Evolutionary conservation across 768 basidiomycete genomes (phyloP), one percentile per base, ranked within the genome.

Genomic region (Favolaschia claudopus): DNA sequence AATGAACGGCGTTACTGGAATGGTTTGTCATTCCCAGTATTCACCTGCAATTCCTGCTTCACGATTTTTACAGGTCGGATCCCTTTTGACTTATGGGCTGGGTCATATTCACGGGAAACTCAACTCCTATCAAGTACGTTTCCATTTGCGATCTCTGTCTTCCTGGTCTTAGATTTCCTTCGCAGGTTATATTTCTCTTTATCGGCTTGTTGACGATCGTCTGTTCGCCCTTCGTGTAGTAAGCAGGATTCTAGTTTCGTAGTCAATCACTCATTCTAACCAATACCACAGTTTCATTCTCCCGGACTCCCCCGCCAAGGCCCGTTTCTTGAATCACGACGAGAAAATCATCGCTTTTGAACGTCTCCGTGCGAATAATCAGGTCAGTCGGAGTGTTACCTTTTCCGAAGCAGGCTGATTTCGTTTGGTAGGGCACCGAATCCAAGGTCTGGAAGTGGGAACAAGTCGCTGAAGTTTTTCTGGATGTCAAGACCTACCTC

Each of bases 361-460:
- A 54, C 73, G 80, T 19, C 69, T 82, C 25, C 69, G 75, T 0
- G 75, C 72, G 9, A 82, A 82, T 56, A 80, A 81, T 58, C 76
- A 77, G 67, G 74, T 72, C 34, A 38, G 72, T 56, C 45, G 45
- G 22, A 24, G 27, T 8, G 14, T 17, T 34, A 2, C n/a, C 17
- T 38, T 5, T 36, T 37, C 14, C 2, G 17, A 37, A 19, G 8
- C 12, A 4, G 8, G 17, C 43, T 47, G 36, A 51, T 28, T 22
- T 7, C 20, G 4, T 39, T 25, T n/a, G n/a, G 7, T 33, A 72
- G 75, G 79, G 75, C 22, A 78, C 73, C 6, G 80, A 81, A 59
- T 72, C 74, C 10, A 82, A 82, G 61, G 69, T 74, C 5, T 81
- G 78, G 78, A 82, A 81, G 65, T 76, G 76, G 75, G 69, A 75